Evolutionary conservation across 140 eudicot genomes (phyloP).

Genomic region (Stevia rebaudiana): DNA sequence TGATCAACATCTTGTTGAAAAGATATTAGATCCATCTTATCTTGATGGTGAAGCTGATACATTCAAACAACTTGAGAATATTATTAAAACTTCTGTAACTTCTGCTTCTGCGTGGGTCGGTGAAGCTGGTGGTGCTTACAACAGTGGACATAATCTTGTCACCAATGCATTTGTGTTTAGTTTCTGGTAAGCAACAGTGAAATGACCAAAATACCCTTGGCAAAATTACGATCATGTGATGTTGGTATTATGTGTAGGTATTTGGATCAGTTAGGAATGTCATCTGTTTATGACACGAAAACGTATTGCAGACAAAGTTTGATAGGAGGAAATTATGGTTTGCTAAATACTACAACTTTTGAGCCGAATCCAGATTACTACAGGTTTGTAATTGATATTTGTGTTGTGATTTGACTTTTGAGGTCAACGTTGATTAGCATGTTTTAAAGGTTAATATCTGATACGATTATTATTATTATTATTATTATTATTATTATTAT

Average conservation of each 20-base stretch:
- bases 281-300: slow-evolving; percentile 49
- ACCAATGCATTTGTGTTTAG: slow-evolving; percentile 76
- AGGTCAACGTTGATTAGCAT: slow-evolving; percentile 15
- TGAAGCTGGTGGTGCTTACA: slow-evolving; percentile 89
- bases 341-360: slow-evolving; percentile 63
- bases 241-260: slow-evolving; percentile 37
- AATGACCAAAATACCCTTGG: slow-evolving; percentile 1
- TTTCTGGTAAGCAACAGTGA: slow-evolving; percentile 56
- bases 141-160: slow-evolving; percentile 69
- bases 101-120: slow-evolving; percentile 82
- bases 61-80: slow-evolving; percentile 47
- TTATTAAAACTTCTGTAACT: slow-evolving; percentile 37
- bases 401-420: slow-evolving; percentile 3
- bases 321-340: slow-evolving; percentile 71
- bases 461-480: too few relatives aligned
- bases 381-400: slow-evolving; percentile 27
- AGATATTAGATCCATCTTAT: slow-evolving; percentile 63
- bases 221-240: neutral
- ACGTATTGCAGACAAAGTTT: slow-evolving; percentile 62
- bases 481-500: too few relatives aligned
- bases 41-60: slow-evolving; percentile 70
- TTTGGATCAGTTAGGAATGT: slow-evolving; percentile 61
- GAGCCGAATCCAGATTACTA: slow-evolving; percentile 72
- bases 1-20: slow-evolving; percentile 69
- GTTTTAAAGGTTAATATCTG: slow-evolving; percentile 1